Evolutionary conservation across 2,329 filamentous ascomycete species (phyloP).

Genomic region (Cytospora mali): DNA sequence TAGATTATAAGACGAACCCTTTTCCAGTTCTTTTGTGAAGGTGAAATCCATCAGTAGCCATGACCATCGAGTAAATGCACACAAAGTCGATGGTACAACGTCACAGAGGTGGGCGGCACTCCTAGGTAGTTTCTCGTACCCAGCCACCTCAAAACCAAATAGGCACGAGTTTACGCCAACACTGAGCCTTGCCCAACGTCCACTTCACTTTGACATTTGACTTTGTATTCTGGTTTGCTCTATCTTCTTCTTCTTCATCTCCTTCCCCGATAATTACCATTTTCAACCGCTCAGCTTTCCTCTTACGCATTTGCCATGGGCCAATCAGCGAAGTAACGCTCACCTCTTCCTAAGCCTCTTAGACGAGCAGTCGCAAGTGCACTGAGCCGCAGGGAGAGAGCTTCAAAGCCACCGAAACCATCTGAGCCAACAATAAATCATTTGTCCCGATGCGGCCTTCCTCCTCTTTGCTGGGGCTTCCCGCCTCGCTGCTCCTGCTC

Average conservation of each 20-base stretch:
- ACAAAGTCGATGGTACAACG: neutral
- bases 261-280: neutral
- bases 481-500: constrained; percentile 50
- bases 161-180: neutral
- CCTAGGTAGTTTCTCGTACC: neutral
- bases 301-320: neutral
- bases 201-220: no score
- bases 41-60: neutral
- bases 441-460: constrained; percentile 43
- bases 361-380: neutral
- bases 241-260: no score
- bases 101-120: neutral
- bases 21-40: neutral
- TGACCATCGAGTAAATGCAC: neutral
- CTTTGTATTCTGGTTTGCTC: no score
- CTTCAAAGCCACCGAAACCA: neutral
- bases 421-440: neutral
- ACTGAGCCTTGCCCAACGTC: no score
- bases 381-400: neutral
- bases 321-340: neutral
- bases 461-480: constrained; percentile 42
- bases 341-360: neutral
- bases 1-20: neutral
- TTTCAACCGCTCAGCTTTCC: neutral
- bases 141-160: neutral